Conservation (phyloP, 768 basidiomycete species). For the Dentipellis fragilis region DNA sequence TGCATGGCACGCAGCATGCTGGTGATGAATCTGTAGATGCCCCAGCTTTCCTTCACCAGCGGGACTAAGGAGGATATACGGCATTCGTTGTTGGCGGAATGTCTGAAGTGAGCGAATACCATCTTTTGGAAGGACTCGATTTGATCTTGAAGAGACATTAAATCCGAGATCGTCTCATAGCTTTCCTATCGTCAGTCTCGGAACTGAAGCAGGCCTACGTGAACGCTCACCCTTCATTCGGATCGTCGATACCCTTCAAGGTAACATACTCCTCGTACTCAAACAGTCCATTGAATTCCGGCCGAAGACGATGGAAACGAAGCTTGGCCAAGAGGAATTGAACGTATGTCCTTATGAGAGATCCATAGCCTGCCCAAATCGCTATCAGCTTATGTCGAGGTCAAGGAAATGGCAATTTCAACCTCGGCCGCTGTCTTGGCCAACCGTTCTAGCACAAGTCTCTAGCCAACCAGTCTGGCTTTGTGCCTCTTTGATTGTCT, state of each 20-base stretch:
- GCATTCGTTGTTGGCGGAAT: slow-evolving; percentile 92
- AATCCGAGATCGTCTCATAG: slow-evolving; percentile 94
- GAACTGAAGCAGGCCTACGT: not conserved
- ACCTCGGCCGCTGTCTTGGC: slow-evolving; percentile 74
- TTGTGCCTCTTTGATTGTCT: slow-evolving; percentile 97
- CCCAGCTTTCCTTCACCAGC: slow-evolving; percentile 97
- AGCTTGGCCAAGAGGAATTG: slow-evolving; percentile 93
- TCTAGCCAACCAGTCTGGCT: slow-evolving; percentile 97
- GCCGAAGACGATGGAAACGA: slow-evolving; percentile 88
- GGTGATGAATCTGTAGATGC: slow-evolving; percentile 97
- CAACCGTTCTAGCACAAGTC: slow-evolving; percentile 87
- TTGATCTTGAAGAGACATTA: slow-evolving; percentile 97
- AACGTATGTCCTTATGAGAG: slow-evolving; percentile 91
- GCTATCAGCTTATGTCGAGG: not conserved
- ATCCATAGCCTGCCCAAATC: slow-evolving; percentile 65
- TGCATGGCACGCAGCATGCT: slow-evolving; percentile 98
- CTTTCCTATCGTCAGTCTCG: slow-evolving; percentile 20
- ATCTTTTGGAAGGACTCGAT: slow-evolving; percentile 98
- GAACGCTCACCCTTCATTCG: slow-evolving; percentile 84
- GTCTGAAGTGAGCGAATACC: slow-evolving; percentile 89
- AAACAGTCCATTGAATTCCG: slow-evolving; percentile 97
- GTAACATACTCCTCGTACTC: slow-evolving; percentile 99
- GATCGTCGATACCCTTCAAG: slow-evolving; percentile 94
- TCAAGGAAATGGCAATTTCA: not conserved
- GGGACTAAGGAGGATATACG: slow-evolving; percentile 94